Evolutionary conservation across 768 basidiomycete species (phyloP).

Genomic region (Hygrocybe coccinea): DNA sequence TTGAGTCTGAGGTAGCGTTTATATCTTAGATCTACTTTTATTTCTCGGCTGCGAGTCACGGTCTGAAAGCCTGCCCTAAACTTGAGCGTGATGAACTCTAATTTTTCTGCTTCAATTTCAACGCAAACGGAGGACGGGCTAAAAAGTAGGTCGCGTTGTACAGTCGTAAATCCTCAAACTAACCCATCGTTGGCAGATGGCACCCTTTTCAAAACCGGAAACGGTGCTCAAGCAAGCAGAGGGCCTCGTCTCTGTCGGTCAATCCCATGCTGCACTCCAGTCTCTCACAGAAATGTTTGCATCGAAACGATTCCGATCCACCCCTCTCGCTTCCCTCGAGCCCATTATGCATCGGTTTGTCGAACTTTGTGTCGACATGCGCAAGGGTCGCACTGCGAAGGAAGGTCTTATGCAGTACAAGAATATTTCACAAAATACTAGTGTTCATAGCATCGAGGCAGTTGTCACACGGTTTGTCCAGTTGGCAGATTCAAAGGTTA

Average conservation of each 20-base stretch:
- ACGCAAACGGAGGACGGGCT: no score
- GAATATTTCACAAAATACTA: slow-evolving; percentile 93
- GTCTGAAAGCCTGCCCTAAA: not conserved
- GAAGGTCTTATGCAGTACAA: slow-evolving; percentile 97
- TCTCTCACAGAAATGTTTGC: slow-evolving; percentile 89
- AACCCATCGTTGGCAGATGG: slow-evolving; percentile 44
- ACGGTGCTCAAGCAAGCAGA: slow-evolving; percentile 91
- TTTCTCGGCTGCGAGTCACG: no score
- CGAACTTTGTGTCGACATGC: slow-evolving; percentile 92
- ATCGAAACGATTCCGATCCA: slow-evolving; percentile 90
- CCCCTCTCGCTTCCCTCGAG: slow-evolving; percentile 81
- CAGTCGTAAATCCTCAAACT: no score
- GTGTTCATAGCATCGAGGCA: slow-evolving; percentile 84
- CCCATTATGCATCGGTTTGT: slow-evolving; percentile 95
- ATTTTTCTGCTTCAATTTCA: not conserved
- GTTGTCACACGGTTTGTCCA: slow-evolving; percentile 85
- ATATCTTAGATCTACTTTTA: not conserved
- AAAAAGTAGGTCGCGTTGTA: no score
- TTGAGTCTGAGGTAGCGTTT: no score
- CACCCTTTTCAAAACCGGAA: slow-evolving; percentile 87
- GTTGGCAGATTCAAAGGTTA: slow-evolving; percentile 75
- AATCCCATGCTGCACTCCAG: slow-evolving; percentile 85
- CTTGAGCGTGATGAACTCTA: not conserved
- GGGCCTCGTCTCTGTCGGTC: slow-evolving; percentile 87
- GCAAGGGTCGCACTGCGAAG: slow-evolving; percentile 89